Conservation (phyloP, 345 rosid genomes). For the Bruguiera parviflora region DNA sequence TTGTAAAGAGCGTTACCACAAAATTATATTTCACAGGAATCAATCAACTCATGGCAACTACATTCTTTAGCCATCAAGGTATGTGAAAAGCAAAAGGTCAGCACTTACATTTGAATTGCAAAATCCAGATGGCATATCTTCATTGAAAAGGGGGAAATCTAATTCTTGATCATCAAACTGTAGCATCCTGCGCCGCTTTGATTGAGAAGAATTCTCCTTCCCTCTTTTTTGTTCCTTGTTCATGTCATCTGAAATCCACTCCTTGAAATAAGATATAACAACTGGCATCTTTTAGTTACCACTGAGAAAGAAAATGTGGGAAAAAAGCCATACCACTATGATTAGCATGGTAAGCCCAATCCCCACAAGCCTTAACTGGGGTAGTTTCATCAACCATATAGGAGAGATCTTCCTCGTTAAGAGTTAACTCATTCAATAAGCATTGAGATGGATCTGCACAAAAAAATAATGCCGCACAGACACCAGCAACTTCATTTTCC, state of each 20-base stretch:
- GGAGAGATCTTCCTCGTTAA: conserved; percentile 77
- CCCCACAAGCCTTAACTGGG: conserved; percentile 85
- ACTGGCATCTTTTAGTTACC: not conserved
- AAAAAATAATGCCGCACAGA: conserved; percentile 8
- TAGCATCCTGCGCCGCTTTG: conserved; percentile 89
- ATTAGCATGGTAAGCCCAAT: conserved; percentile 52
- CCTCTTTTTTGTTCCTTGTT: conserved; percentile 48
- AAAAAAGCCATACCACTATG: conserved; percentile 34
- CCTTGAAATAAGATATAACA: conserved; percentile 17
- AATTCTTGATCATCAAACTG: conserved; percentile 61
- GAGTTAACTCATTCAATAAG: conserved; percentile 49
- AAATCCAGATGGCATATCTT: conserved; percentile 63
- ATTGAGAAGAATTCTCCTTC: conserved; percentile 48
- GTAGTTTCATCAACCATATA: conserved; percentile 78
- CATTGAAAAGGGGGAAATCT: conserved; percentile 51
- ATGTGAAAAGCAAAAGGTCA: conserved; percentile 4
- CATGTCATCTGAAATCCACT: conserved; percentile 38
- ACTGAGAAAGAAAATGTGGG: not conserved
- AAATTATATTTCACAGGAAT: not conserved
- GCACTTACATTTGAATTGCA: conserved; percentile 62
- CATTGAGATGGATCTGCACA: conserved; percentile 29
- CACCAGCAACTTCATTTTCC: conserved; percentile 4
- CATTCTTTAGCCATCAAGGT: not conserved
- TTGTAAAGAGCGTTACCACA: not conserved
- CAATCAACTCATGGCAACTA: not conserved